Percentiles rank a stretch among this genome's conserved stretches.
These are phyloP conservation scores for Ogataea neopini DNA, from an alignment of 805 yeast species.

Conservation along the genomic window DNA sequence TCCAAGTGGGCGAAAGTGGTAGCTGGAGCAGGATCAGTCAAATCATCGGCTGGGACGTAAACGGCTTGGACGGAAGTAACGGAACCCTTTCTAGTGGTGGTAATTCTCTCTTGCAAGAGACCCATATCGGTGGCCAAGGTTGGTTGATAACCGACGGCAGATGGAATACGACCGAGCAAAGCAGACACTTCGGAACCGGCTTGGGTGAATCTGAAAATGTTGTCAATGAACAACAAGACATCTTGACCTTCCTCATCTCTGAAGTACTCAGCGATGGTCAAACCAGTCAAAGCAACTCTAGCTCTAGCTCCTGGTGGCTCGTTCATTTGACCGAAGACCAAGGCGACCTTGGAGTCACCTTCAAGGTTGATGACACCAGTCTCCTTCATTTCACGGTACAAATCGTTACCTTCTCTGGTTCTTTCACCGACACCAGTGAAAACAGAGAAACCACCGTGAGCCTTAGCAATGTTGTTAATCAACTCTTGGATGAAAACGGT, in stretches of 20 bases:
- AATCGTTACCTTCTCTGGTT: slow-evolving; percentile 99
- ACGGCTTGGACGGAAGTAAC: slow-evolving; percentile 99
- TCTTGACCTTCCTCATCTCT: slow-evolving; percentile 99
- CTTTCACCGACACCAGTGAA: slow-evolving; percentile 99
- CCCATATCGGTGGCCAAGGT: slow-evolving; percentile 99
- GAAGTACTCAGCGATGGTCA: slow-evolving; percentile 99
- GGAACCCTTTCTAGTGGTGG: slow-evolving; percentile 99
- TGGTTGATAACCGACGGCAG: slow-evolving; percentile 99
- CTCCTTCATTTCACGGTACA: slow-evolving; percentile 99
- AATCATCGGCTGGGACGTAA: slow-evolving; percentile 99
- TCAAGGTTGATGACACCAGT: slow-evolving; percentile 99
- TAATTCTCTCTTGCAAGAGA: slow-evolving; percentile 99
- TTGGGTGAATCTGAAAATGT: slow-evolving; percentile 99
- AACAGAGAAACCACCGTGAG: slow-evolving; percentile 99
- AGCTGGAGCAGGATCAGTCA: slow-evolving; percentile 99
- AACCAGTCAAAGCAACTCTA: slow-evolving; percentile 99
- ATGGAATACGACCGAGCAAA: slow-evolving; percentile 99
- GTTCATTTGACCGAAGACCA: slow-evolving; percentile 99
- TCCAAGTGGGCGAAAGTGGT: slow-evolving; percentile 99
- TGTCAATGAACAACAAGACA: slow-evolving; percentile 98
- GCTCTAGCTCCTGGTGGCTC: slow-evolving; percentile 99
- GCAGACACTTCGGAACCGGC: slow-evolving; percentile 99
- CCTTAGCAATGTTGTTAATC: slow-evolving; percentile 99
- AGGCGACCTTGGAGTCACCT: slow-evolving; percentile 99
- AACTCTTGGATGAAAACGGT: slow-evolving; percentile 99